Conservation (phyloP, 176 grass and related monocot species). For the Aegilops bicornis region DNA sequence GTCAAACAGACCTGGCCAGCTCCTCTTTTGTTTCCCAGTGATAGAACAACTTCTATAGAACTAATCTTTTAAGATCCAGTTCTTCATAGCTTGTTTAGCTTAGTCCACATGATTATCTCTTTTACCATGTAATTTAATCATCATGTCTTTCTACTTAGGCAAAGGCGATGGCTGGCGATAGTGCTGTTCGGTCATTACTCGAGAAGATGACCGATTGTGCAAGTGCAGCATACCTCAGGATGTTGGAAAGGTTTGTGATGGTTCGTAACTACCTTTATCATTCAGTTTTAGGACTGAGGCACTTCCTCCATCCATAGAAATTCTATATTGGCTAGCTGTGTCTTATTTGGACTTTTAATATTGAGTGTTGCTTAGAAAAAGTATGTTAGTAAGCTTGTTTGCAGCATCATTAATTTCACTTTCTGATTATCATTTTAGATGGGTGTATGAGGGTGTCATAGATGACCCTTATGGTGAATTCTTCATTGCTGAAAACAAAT, state of each 20-base stretch:
- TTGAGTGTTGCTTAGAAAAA: neutral
- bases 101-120: conserved; percentile 9
- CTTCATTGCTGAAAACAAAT: conserved; percentile 99
- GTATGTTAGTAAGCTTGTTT: conserved; percentile 4
- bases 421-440: conserved; percentile 59
- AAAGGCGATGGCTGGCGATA: conserved; percentile 94
- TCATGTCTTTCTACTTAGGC: conserved; percentile 50
- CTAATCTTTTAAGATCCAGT: neutral
- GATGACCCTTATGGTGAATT: conserved; percentile 99
- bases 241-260: conserved; percentile 78
- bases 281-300: neutral
- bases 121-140: conserved; percentile 8
- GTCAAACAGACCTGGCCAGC: neutral
- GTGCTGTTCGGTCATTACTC: conserved; percentile 78
- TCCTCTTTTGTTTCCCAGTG: conserved; percentile 16
- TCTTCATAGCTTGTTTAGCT: neutral
- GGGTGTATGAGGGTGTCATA: conserved; percentile 97
- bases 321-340: neutral
- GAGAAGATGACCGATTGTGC: conserved; percentile 93
- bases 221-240: conserved; percentile 85
- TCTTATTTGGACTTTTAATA: conserved; percentile 10
- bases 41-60: neutral
- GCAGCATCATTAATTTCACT: neutral
- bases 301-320: neutral
- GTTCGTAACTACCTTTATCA: conserved; percentile 13